Base-by-base conservation (phyloP, 2,329 filamentous ascomycete species). In the Xylariaceae sp. region DNA sequence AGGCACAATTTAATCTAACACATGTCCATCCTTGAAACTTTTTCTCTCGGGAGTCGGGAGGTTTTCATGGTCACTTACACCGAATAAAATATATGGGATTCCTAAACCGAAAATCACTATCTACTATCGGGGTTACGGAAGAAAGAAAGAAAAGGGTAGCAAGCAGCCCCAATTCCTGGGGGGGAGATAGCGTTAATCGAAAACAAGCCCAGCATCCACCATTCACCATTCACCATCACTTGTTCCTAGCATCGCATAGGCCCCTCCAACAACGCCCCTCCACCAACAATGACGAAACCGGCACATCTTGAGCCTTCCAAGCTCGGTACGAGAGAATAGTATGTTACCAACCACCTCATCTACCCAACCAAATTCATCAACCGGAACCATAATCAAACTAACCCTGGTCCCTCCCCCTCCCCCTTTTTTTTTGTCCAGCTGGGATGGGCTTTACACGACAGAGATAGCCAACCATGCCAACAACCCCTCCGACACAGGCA, bases 321-420 rank as follows among this genome's bases (percentile, higher is more conserved):
- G 70, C 81, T 97, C 32, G 92, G 92, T 49, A 96, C 90, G 32
- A 95, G 90, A 73, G 86, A 92, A 77, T 95, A 95, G 90, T 95
- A 76, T 65, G 83, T 78, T 45, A 46, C 9, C 11, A 11, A 26
- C 35, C 35, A 19, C 19, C 19, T 19, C 19, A 19, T 19, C 19
- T 19, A 19, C 27, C 35, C 35, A 37, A 37, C 19, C 19, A 19
- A 19, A 19, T 19, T 19, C 19, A 19, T 19, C 19, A 19, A 19
- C 19, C 19, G 19, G 19, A 19, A 19, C 19, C 19, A 19, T 19
- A 19, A 19, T 19, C 19, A 19, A 19, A 19, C 19, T 19, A 19
- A 19, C 19, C 19, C 19, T 19, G 19, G 19, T 19, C 19, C 19
- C 19, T 19, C 19, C 19, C 19, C 19, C 19, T 19, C 19, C 19